Evolutionary conservation across 164 flowering plant species (phyloP), one percentile per base, ranked within the genome.

Genomic region (Piper betle): DNA sequence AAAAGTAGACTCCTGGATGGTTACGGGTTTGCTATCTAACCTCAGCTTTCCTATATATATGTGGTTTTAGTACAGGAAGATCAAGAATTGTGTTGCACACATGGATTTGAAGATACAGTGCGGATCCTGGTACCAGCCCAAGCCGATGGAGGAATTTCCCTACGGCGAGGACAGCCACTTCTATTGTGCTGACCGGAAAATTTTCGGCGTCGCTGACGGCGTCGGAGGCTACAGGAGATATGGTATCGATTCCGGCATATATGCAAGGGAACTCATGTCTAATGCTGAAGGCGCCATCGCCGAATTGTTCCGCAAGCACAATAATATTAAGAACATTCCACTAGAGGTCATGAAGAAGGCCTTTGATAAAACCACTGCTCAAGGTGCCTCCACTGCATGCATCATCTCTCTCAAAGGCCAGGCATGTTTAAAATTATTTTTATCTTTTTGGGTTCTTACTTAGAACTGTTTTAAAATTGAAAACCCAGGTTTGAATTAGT

Each of bases 321-420:
- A 57, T 71, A 65, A 25, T 2, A 0, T 25, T 9, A 60, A 82
- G 62, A 80, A 85, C 70, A 86, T 88, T 3, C 79, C 81, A 37
- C 70, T 75, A 62, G 46, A 42, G 46, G 86, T 89, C 15, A 72
- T 87, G 71, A 84, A 84, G 78, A 84, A 81, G 70, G 97, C 95
- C 9, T 82, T 87, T 71, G 72, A 81, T 7, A 37, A 56, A 55
- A 85, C 86, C 39, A 82, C 64, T 58, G 82, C 89, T 9, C 69
- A 75, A 66, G 97, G 97, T 54, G 87, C 95, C 59, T 90, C 95
- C 46, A 90, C 97, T 20, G 97, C 95, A 42, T 84, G 90, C 75
- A 87, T 90, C 42, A 77, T 90, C 61, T 76, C 85, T 25, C 83
- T 90, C 9, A 78, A 76, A 54, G 67, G 75, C 5, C 68, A 85